Base-by-base conservation (phyloP, 2,329 filamentous ascomycete species). In the Colletotrichum caudatum region DNA sequence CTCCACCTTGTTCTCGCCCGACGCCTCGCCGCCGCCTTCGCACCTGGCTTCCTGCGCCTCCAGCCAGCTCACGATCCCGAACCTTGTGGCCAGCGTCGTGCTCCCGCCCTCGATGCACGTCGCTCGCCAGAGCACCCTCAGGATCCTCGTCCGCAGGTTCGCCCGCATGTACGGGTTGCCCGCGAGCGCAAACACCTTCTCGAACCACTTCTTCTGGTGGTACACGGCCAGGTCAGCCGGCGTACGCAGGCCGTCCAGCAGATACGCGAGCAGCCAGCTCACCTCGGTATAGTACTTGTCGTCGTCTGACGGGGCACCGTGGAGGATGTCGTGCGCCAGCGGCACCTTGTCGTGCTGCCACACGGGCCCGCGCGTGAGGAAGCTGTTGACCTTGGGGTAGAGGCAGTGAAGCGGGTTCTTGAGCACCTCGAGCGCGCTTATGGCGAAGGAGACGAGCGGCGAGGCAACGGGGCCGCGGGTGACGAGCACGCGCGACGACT, bases 331-430 rank as follows among this genome's bases (percentile, higher is more conserved):
- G 75, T 89, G 86, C 33, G 90, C 89, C n/a, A 95, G 85, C 9
- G 96, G 88, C 33, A 96, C 89, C 77, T 90, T 91, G 71, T 93
- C 89, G 23, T 91, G 78, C 16, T 91, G 86, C 95, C 95, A 98
- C 33, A 86, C 81, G 0, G 95, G 95, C 0, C 90, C 89, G 63
- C 90, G 90, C 29, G 93, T 93, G 46, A 98, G 88, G 79, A 95
- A 98, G 7, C 87, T 85, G 83, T 97, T 97, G 81, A 96, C 84
- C 79, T 97, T 97, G 69, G 90, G 89, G 79, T 97, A 98, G 48
- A 98, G 88, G 72, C 89, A 89, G 78, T 97, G 94, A 20, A 94
- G 86, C 0, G 95, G 95, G 73, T 94, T 91, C 29, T 86, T 88
- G 57, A 97, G 82, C 20, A 97, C 89, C 1, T 87, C 83, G 9